Evolutionary conservation across 441 rosid genomes (phyloP).

Genomic region (Erodium trifolium): DNA sequence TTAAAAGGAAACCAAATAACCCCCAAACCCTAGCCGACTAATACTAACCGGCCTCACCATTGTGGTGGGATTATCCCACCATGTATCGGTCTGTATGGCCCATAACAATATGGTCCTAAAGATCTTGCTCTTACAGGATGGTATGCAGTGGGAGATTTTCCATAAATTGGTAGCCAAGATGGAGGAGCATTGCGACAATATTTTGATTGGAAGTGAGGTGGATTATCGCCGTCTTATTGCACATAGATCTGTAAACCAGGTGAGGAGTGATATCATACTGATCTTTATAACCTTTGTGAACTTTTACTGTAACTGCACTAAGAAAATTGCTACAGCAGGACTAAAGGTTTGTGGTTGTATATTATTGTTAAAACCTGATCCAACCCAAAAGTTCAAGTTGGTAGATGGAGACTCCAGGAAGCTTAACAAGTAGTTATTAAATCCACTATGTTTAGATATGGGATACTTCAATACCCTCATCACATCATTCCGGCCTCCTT

Average conservation of each 20-base stretch:
- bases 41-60: no score
- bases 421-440: no score
- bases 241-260: conserved; percentile 42
- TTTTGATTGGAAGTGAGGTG: conserved; percentile 68
- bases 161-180: conserved; percentile 54
- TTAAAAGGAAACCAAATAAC: no score
- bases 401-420: no score
- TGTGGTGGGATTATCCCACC: no score
- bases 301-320: neutral
- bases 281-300: conserved; percentile 1
- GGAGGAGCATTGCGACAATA: conserved; percentile 65
- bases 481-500: neutral
- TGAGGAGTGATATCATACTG: conserved; percentile 16
- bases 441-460: no score
- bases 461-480: no score
- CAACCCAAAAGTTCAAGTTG: no score
- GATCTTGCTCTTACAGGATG: conserved; percentile 51
- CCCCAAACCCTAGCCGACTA: no score
- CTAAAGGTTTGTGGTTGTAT: no score
- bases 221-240: conserved; percentile 80
- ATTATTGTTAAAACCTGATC: no score
- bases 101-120: neutral
- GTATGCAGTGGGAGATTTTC: conserved; percentile 86
- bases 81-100: no score
- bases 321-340: neutral